Base-by-base conservation (phyloP, 2,329 filamentous ascomycete genomes). In the Thelonectria rubi region DNA sequence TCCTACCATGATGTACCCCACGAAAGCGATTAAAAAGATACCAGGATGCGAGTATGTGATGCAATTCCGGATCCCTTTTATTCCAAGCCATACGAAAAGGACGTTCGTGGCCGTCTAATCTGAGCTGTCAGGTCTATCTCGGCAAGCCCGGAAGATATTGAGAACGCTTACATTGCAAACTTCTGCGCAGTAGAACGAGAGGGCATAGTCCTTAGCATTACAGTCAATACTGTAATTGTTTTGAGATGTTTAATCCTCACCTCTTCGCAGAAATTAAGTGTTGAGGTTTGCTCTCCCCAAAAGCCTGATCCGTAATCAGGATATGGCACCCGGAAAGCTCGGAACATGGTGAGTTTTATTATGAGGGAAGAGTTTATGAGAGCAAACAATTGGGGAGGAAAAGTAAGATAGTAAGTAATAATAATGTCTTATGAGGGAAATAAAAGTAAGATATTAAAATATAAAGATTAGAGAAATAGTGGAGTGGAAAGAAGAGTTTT, bases 241-340 rank as follows among this genome's bases (percentile, higher is more conserved):
- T 42, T 21, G 15, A 15, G n/a, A 14, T 6, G 26, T 18, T 30
- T 2, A 18, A 8, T 43, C 63, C 75, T 64, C 75, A 88, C 89
- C 82, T 93, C 91, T 82, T 93, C 91, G 73, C 91, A 94, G 85
- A 91, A 93, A 74, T 93, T 92, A 46, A 92, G 72, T 0, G 90
- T 92, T 9, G 88, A 88, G 1, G 90, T 92, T 58, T 90, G 87
- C 20, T 88, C 86, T 6, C 83, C 85, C 89, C 90, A 93, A 73
- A 86, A 87, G 18, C 88, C 88, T 20, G 54, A 10, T 30, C 34
- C 60, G 24, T 83, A 75, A 12, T 84, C 82, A 62, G 80, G 80
- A 65, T 84, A 84, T 1, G 80, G 75, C 62, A 82, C 32, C 30
- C 62, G 59, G 40, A 69, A 46, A 20, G 49, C 39, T 24, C 58